phyloP scores from a whole-genome alignment of 2,329 filamentous ascomycete species.

The Emergomyces orientalis region DNA sequence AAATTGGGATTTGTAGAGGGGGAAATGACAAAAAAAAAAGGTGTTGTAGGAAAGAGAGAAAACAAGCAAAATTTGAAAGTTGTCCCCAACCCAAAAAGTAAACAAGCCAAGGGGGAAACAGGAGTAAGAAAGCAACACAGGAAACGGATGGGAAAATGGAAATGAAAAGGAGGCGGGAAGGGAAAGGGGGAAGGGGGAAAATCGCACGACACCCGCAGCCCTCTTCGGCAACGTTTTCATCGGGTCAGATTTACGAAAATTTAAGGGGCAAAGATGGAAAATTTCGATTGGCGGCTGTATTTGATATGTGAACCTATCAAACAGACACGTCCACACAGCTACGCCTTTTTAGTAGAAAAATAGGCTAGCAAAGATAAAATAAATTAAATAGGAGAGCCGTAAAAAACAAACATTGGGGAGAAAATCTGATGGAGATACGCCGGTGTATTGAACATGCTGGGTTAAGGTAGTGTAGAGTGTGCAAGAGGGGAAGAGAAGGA shows the following conservation, averaged over 20 bases:
- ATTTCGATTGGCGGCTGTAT: not conserved
- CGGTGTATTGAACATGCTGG: constrained; percentile 12
- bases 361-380: not conserved
- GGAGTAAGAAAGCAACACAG: not conserved
- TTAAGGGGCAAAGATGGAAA: not conserved
- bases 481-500: not conserved
- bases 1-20: not conserved
- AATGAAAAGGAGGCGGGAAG: not conserved
- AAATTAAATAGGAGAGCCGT: constrained; percentile 1
- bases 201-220: not conserved
- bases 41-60: not conserved
- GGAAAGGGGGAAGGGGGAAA: not conserved
- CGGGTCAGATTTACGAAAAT: not conserved
- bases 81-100: constrained; percentile 1
- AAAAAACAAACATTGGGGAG: not conserved
- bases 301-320: not conserved
- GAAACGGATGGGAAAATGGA: not conserved
- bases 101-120: not conserved
- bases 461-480: not conserved
- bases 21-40: not conserved
- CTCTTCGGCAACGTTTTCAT: not conserved
- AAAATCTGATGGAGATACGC: constrained; percentile 6
- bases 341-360: not conserved
- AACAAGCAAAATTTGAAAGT: constrained; percentile 5
- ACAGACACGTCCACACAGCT: not conserved